Evolutionary conservation across 1,284 basidiomycete genomes (phyloP).

Genomic region (Trichosporon faecale): DNA sequence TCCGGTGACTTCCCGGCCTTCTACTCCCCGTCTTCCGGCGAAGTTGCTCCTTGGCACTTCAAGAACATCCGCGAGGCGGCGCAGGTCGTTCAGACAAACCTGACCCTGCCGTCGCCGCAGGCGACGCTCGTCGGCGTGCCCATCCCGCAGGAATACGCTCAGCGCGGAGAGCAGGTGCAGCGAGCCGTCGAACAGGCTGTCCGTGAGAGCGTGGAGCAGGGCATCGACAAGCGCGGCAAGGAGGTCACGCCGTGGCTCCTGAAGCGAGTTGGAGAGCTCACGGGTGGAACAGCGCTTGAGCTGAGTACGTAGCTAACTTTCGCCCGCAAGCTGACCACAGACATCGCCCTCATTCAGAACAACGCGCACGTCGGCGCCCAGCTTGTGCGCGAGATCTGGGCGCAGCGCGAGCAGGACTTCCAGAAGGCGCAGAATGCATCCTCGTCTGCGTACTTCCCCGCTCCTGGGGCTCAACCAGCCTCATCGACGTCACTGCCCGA

Average conservation of each 20-base stretch:
- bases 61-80: constrained; percentile 25
- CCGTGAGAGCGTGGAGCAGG: constrained; percentile 73
- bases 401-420: constrained; percentile 1
- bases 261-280: constrained; percentile 76
- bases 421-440: constrained; percentile 29
- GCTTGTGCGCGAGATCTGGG: constrained; percentile 72
- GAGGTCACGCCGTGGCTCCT: constrained; percentile 95
- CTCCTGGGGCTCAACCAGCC: background rate
- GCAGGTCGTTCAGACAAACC: constrained; percentile 34
- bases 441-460: constrained; percentile 24
- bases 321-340: constrained; percentile 51
- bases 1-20: constrained; percentile 87
- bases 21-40: constrained; percentile 79
- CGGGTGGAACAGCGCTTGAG: constrained; percentile 66
- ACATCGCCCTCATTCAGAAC: constrained; percentile 86
- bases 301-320: constrained; percentile 56
- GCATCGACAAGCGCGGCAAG: constrained; percentile 78
- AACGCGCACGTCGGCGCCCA: constrained; percentile 81
- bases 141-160: constrained; percentile 75
- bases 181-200: constrained; percentile 80
- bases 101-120: constrained; percentile 44
- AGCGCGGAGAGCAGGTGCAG: constrained; percentile 69
- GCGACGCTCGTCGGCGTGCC: constrained; percentile 78
- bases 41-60: constrained; percentile 38
- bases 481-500: no score